Evolutionary conservation across 2,329 filamentous ascomycete genomes (phyloP), one percentile per base, ranked within the genome.

Genomic region (Diaporthe citrichinensis): DNA sequence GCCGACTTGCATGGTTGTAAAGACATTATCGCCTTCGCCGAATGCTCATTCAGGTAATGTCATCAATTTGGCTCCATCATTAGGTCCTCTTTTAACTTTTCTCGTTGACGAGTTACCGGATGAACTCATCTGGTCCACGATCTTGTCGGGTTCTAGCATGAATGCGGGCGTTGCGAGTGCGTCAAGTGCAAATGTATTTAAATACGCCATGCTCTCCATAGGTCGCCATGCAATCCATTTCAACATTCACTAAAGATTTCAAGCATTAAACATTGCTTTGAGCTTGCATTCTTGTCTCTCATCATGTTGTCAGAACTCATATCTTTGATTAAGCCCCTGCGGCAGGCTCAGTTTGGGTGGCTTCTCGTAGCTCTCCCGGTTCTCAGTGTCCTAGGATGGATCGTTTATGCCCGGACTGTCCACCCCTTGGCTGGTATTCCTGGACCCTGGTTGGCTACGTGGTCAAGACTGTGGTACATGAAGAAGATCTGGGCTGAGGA

Each of bases 401-500:
- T 57, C 15, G 10, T 57, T 5, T 57, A 57, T 17, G 25, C 53
- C 28, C 25, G 53, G 4, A 57, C 53, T 57, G 3, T 57, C 2
- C 53, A 57, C 53, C 53, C 53, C 15, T 57, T 57, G 28, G 53
- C 53, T 34, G 25, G 23, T 34, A 34, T 57, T 2, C 53, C 53
- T 10, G 53, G 53, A 4, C 53, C 53, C 9, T 57, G 25, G 53
- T 23, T 57, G 28, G 53, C 53, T 20, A 9, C 53, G 53, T 57
- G 53, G 53, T 57, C 53, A 57, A 57, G 53, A 34, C 25, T 57
- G 28, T 57, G 53, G 53, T 57, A 57, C 17, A 57, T 57, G 53
- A 57, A 34, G 3, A 57, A 57, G 28, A 57, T 57, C 15, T 57
- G 53, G 53, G 20, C 12, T 15, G 53, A 57, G 28, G 15, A 57